phyloP scores from a whole-genome alignment of 192 early-diverging fungal genomes.

The Coemansia guatemalensis region DNA sequence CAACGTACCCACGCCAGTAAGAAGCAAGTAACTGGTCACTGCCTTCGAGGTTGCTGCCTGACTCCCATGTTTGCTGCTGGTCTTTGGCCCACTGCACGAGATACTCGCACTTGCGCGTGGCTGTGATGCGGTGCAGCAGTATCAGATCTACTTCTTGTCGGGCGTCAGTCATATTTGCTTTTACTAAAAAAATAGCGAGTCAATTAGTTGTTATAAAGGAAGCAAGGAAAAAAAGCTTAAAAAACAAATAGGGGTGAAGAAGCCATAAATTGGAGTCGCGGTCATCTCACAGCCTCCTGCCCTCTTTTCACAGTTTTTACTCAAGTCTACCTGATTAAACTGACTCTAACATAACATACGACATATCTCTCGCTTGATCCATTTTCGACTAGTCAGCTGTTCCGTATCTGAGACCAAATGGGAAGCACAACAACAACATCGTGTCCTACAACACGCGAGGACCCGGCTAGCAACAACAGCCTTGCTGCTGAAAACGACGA shows the following conservation, averaged over 20 bases:
- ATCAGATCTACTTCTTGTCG: constrained; percentile 16
- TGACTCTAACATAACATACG: background rate
- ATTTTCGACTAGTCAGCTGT: background rate
- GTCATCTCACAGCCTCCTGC: no score
- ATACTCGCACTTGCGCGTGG: constrained; percentile 23
- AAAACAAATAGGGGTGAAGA: no score
- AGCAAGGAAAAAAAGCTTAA: no score
- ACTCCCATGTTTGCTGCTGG: constrained; percentile 34
- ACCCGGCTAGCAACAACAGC: background rate
- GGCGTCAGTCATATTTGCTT: constrained; percentile 2
- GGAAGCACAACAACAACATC: background rate
- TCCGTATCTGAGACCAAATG: background rate
- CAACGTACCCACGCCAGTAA: constrained; percentile 24
- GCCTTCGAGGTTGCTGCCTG: constrained; percentile 6
- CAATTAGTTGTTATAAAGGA: background rate
- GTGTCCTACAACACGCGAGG: background rate
- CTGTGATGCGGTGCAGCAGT: constrained; percentile 12
- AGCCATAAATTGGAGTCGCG: no score
- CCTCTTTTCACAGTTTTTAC: background rate
- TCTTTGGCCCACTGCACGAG: constrained; percentile 38
- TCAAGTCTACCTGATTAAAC: background rate
- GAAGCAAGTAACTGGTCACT: constrained; percentile 13
- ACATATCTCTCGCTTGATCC: background rate
- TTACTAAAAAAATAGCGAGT: background rate
- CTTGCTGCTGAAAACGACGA: constrained; percentile 59